phyloP scores from a whole-genome alignment of 495 filamentous ascomycete species.

The Cercophora sp. region DNA sequence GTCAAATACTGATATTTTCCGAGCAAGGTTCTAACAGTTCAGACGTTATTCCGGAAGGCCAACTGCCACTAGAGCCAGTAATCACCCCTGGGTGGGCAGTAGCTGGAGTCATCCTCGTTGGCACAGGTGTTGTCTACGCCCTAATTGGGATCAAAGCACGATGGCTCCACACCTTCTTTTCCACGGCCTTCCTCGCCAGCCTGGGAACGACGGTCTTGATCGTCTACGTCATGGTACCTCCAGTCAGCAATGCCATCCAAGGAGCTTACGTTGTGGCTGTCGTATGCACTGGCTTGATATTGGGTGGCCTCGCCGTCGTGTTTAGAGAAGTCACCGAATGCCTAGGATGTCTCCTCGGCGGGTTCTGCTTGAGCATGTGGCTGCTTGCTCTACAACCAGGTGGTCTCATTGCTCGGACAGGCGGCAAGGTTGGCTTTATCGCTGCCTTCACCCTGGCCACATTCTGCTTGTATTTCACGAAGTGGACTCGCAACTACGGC shows the following conservation, averaged over 20 bases:
- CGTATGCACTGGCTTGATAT: constrained; percentile 67
- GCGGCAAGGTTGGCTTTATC: constrained; percentile 71
- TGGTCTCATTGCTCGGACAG: constrained; percentile 60
- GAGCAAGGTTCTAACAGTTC: background rate
- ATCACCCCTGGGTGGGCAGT: constrained; percentile 80
- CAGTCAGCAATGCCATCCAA: constrained; percentile 71
- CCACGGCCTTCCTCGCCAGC: constrained; percentile 66
- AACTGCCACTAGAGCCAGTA: constrained; percentile 66
- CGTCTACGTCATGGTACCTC: constrained; percentile 83
- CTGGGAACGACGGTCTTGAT: constrained; percentile 80
- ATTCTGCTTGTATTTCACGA: constrained; percentile 74
- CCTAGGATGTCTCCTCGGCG: constrained; percentile 80
- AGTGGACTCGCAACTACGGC: constrained; percentile 70
- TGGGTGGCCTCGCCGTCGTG: constrained; percentile 70
- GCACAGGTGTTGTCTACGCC: constrained; percentile 63
- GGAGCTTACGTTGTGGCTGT: constrained; percentile 85
- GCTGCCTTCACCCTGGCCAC: constrained; percentile 60
- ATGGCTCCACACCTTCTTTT: constrained; percentile 80
- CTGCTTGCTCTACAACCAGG: constrained; percentile 72
- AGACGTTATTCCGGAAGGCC: constrained; percentile 39
- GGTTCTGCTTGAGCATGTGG: constrained; percentile 91
- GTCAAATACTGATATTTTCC: background rate
- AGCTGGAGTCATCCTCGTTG: constrained; percentile 70
- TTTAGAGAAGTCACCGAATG: constrained; percentile 87
- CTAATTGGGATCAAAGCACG: constrained; percentile 81